A percentile compares a stretch with the other conserved stretches of the same genome.
These are phyloP conservation scores for Monilinia polystroma DNA, from an alignment of 2,329 filamentous ascomycete genomes.

Conservation along the genomic window DNA sequence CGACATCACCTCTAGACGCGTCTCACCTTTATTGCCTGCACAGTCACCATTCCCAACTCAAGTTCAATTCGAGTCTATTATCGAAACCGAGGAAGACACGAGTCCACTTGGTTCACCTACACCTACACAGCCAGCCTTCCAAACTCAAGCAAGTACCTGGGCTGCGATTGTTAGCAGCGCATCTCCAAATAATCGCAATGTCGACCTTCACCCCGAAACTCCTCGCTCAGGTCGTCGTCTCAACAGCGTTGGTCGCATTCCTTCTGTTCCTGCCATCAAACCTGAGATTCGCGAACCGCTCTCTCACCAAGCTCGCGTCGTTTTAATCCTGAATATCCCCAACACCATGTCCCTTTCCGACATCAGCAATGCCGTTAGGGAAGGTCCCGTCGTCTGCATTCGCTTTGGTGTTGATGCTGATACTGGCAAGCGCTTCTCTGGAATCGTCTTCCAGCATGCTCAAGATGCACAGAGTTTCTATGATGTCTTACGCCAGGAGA, in stretches of 20 bases:
- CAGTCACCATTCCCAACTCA: slow-evolving; percentile 18
- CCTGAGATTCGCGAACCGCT: slow-evolving; percentile 24
- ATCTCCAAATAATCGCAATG: slow-evolving; percentile 23
- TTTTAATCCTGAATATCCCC: slow-evolving; percentile 37
- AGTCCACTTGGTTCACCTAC: neutral
- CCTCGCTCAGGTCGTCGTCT: slow-evolving; percentile 24
- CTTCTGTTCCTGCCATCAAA: neutral
- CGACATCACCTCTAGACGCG: neutral
- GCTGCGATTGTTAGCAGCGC: slow-evolving; percentile 34
- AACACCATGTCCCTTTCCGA: slow-evolving; percentile 31
- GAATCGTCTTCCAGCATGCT: slow-evolving; percentile 37
- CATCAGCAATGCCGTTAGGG: slow-evolving; percentile 35
- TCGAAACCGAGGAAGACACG: neutral
- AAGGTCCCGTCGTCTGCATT: slow-evolving; percentile 37
- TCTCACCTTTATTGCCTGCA: slow-evolving; percentile 15
- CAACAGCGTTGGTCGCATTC: slow-evolving; percentile 19
- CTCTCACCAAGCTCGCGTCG: slow-evolving; percentile 32
- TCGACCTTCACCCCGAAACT: slow-evolving; percentile 29
- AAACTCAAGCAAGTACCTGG: slow-evolving; percentile 32
- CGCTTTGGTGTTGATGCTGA: slow-evolving; percentile 34
- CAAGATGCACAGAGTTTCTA: slow-evolving; percentile 32
- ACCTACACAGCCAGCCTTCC: slow-evolving; percentile 9
- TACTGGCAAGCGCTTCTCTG: slow-evolving; percentile 29
- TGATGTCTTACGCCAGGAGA: slow-evolving; percentile 29
- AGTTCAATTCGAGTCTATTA: neutral